These are phyloP conservation scores for Coemansia nantahalensis DNA, from an alignment of 192 early-diverging fungal genomes.

Conservation along the genomic window DNA sequence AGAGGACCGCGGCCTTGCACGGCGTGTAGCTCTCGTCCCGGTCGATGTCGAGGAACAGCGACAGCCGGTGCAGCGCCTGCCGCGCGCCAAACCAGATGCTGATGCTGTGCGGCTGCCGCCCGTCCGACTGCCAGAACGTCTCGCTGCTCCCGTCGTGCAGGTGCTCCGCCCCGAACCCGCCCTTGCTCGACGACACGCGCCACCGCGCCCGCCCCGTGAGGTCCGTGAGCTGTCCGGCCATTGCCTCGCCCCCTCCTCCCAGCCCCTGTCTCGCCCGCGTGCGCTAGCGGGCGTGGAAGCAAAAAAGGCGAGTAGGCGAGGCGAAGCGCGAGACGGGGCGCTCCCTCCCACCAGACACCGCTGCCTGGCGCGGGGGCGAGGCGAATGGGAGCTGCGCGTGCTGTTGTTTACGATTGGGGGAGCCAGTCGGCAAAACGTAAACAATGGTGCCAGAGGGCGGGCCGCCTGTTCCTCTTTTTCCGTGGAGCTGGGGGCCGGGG, in stretches of 20 bases:
- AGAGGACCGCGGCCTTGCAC: slow-evolving; percentile 17
- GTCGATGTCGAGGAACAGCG: slow-evolving; percentile 32
- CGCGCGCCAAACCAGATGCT: slow-evolving; percentile 20
- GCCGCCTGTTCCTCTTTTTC: neutral
- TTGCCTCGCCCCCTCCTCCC: too few relatives aligned
- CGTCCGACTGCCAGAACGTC: slow-evolving; percentile 52
- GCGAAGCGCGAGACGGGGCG: neutral
- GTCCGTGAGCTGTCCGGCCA: slow-evolving; percentile 4
- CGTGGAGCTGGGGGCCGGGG: too few relatives aligned
- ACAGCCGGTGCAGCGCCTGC: slow-evolving; percentile 26
- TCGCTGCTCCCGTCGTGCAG: slow-evolving; percentile 23
- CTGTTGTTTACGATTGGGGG: slow-evolving; percentile 14
- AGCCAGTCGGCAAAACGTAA: too few relatives aligned
- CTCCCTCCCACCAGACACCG: too few relatives aligned
- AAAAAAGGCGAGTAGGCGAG: neutral
- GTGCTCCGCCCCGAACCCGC: slow-evolving; percentile 22
- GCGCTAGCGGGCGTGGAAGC: too few relatives aligned
- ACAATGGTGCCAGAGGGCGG: neutral
- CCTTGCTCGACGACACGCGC: slow-evolving; percentile 37
- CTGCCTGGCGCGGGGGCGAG: too few relatives aligned
- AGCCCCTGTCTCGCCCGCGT: too few relatives aligned
- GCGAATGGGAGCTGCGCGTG: too few relatives aligned
- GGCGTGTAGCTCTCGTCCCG: slow-evolving; percentile 53
- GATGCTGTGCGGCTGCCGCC: slow-evolving; percentile 41
- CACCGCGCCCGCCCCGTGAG: slow-evolving; percentile 13